phyloP scores from a whole-genome alignment of 257 asterid species.

The Solanum paucissectum region DNA sequence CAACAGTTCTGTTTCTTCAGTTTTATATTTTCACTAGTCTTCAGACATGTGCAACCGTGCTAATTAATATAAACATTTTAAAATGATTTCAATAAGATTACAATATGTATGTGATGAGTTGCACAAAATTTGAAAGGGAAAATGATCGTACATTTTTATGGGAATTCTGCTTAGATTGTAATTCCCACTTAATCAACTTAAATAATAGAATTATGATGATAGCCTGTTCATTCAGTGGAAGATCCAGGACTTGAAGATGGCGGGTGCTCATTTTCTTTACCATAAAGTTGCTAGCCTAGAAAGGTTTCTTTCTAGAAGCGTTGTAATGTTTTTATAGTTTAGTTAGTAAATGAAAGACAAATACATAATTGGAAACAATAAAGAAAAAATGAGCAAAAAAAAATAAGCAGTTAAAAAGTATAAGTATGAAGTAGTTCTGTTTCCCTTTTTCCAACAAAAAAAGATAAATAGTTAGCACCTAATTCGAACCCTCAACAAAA shows the following conservation, averaged over 20 bases:
- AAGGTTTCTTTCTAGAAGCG: not conserved
- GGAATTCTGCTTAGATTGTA: not conserved
- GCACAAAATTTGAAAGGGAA: not conserved
- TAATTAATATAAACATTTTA: not conserved
- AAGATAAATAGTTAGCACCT: not conserved
- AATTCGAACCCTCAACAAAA: not conserved
- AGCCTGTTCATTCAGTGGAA: not conserved
- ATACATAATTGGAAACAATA: not conserved
- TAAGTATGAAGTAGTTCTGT: not conserved
- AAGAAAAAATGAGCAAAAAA: not conserved
- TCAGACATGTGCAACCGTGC: not conserved
- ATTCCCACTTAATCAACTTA: not conserved
- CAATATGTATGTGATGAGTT: not conserved
- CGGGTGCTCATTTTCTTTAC: not conserved
- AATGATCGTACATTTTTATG: not conserved
- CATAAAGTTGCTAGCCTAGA: not conserved
- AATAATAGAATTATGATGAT: not conserved
- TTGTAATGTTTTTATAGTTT: not conserved
- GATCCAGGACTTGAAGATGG: not conserved
- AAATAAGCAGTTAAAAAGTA: not conserved
- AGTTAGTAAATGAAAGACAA: not conserved
- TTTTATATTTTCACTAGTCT: not conserved
- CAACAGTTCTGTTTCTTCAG: not conserved
- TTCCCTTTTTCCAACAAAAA: too few species aligned
- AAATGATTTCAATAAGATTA: not conserved